A percentile compares a stretch with the other conserved stretches of the same genome.
phyloP scores from a whole-genome alignment of 805 yeast genomes.

The Sungouiozyma intestinalis region DNA sequence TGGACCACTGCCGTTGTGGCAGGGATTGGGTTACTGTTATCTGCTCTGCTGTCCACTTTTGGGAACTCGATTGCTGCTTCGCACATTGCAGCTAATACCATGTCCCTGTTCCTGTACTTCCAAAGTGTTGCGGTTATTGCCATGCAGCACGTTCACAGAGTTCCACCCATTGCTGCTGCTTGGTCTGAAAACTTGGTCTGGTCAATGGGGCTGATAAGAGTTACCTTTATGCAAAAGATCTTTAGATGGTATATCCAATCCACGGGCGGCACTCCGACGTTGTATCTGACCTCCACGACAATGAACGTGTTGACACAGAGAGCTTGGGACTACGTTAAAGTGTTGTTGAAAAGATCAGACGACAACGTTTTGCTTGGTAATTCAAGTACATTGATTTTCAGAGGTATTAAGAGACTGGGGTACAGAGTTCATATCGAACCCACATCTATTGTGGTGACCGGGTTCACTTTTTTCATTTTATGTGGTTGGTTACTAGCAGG shows the following conservation, averaged over 20 bases:
- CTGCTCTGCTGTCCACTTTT: constrained; percentile 73
- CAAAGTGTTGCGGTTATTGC: constrained; percentile 77
- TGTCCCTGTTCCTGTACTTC: constrained; percentile 75
- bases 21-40: constrained; percentile 73
- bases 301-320: constrained; percentile 65
- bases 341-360: constrained; percentile 29
- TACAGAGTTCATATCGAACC: constrained; percentile 66
- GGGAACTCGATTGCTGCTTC: constrained; percentile 88
- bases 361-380: constrained; percentile 37
- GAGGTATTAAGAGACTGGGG: constrained; percentile 82
- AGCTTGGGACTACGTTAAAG: constrained; percentile 12
- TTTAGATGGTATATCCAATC: constrained; percentile 79
- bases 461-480: constrained; percentile 74
- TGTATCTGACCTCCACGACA: constrained; percentile 50
- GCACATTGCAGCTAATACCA: constrained; percentile 77
- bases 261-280: constrained; percentile 79
- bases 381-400: constrained; percentile 48
- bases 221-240: constrained; percentile 72
- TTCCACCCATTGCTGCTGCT: constrained; percentile 86
- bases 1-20: constrained; percentile 93
- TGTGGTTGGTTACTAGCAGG: constrained; percentile 65
- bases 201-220: constrained; percentile 86
- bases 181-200: constrained; percentile 91
- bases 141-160: constrained; percentile 75
- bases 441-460: constrained; percentile 75